Evolutionary conservation across 2,329 filamentous ascomycete species (phyloP), one percentile per base, ranked within the genome.

Genomic region (Pseudogymnoascus sp.): DNA sequence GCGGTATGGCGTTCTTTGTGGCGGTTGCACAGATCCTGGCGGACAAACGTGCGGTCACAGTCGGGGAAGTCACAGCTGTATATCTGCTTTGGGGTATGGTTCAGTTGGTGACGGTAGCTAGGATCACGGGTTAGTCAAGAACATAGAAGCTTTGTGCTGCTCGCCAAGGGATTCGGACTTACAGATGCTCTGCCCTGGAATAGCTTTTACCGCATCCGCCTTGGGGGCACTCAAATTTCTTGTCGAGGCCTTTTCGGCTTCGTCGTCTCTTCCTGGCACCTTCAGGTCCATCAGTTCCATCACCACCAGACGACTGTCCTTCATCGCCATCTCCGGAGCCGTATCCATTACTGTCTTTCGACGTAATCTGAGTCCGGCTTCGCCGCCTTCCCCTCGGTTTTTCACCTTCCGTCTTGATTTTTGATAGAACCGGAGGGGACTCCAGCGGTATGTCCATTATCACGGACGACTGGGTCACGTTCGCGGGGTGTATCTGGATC

Each of bases 181-280:
- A 97, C 78, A 99, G 80, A 79, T 99, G 94, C 77, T 97, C 94
- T 7, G 94, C 93, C 73, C 94, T 85, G 25, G 93, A 97, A 75
- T 99, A 99, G 73, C 89, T 95, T 80, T 97, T 99, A 42, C 91
- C 92, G 71, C 94, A 99, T 40, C 89, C 91, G 67, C 90, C 87
- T 65, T 91, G 85, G 4, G 89, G 87, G 73, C 94, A 99, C 71
- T 90, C 87, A 67, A 92, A 93, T 71, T 87, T 86, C 77, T 92
- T 92, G 74, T 92, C 89, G 42, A 91, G 77, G 2, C 88, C 88
- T 74, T 92, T 92, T 67, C 89, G 84, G 75, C 89, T 92, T 63
- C 89, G 78, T 68, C 88, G 79, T 64, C 88, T 79, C 75, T 91
- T 82, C 62, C 78, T 69, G 1, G 70, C 67, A 25, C 59, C 59